Percentiles rank a stretch among this genome's conserved stretches.
Conservation (phyloP, 495 filamentous ascomycete genomes). For the Penicillium arizonense region DNA sequence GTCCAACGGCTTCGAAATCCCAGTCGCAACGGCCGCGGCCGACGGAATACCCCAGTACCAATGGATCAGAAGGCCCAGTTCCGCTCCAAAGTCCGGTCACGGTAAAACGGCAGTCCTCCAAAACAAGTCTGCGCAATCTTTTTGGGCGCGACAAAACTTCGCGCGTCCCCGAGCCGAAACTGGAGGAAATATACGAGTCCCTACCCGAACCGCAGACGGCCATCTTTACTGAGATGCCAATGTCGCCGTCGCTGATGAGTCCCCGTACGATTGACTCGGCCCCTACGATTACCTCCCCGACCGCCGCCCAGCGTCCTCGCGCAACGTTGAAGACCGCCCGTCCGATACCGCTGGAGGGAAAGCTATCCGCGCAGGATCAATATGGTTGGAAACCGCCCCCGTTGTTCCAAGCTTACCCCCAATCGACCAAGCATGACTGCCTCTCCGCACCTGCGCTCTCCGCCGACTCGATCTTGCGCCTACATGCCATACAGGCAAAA, state of each 20-base stretch:
- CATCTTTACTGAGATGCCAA: constrained; percentile 12
- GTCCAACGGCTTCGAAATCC: constrained; percentile 21
- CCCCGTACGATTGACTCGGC: constrained; percentile 28
- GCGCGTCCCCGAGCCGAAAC: constrained; percentile 28
- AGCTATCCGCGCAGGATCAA: constrained; percentile 21
- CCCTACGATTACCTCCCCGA: constrained; percentile 30
- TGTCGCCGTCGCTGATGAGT: constrained; percentile 27
- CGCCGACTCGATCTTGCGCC: constrained; percentile 61
- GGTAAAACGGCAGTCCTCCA: constrained; percentile 40
- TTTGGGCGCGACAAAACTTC: constrained; percentile 39
- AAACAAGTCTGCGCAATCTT: constrained; percentile 38
- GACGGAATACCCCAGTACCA: constrained; percentile 31
- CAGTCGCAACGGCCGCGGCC: constrained; percentile 37
- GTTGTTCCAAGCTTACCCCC: constrained; percentile 87
- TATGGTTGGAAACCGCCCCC: constrained; percentile 73
- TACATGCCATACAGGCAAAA: constrained; percentile 44
- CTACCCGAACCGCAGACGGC: constrained; percentile 13
- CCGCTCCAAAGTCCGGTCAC: constrained; percentile 35
- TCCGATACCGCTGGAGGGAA: constrained; percentile 19
- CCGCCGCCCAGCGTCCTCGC: constrained; percentile 17
- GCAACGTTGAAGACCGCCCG: constrained; percentile 23
- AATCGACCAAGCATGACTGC: constrained; percentile 62
- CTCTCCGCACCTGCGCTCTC: constrained; percentile 50
- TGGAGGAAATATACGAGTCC: constrained; percentile 36
- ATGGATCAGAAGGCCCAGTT: constrained; percentile 28